Evolutionary conservation across 2,329 filamentous ascomycete genomes (phyloP).

Genomic region (Beauveria australis): DNA sequence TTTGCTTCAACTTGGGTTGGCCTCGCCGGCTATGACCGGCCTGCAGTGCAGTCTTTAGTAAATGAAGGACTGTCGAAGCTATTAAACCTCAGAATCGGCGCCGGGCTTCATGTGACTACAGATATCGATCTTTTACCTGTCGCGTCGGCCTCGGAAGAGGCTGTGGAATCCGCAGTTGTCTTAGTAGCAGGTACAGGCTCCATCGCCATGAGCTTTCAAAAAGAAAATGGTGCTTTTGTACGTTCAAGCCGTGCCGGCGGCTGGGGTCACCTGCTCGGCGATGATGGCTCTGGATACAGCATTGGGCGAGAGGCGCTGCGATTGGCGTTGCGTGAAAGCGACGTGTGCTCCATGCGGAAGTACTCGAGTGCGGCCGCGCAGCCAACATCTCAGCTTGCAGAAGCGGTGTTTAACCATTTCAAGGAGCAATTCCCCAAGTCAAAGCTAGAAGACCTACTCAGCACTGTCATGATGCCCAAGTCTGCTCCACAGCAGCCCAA

Average conservation of each 20-base stretch:
- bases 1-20: constrained; percentile 30
- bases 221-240: constrained; percentile 14
- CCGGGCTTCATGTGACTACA: constrained; percentile 24
- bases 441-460: constrained; percentile 15
- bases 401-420: constrained; percentile 15
- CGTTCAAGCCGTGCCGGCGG: constrained; percentile 30
- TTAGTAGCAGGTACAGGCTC: constrained; percentile 36
- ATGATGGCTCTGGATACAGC: constrained; percentile 33
- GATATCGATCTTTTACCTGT: constrained; percentile 32
- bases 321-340: constrained; percentile 22
- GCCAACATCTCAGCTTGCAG: constrained; percentile 9
- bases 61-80: constrained; percentile 19
- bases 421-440: constrained; percentile 9
- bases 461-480: constrained; percentile 14
- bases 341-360: constrained; percentile 16
- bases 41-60: constrained; percentile 20
- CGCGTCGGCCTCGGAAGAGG: constrained; percentile 13
- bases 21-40: constrained; percentile 31
- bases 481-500: constrained; percentile 1
- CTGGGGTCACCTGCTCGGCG: constrained; percentile 35
- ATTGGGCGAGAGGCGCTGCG: constrained; percentile 30
- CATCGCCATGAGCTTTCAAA: constrained; percentile 30
- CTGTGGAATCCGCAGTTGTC: constrained; percentile 22
- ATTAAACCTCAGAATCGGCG: constrained; percentile 19
- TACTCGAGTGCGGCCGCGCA: not conserved